Evolutionary conservation across 352 stramenopile genomes (phyloP), one percentile per base, ranked within the genome.

Genomic region (Blastocystis sp.): DNA sequence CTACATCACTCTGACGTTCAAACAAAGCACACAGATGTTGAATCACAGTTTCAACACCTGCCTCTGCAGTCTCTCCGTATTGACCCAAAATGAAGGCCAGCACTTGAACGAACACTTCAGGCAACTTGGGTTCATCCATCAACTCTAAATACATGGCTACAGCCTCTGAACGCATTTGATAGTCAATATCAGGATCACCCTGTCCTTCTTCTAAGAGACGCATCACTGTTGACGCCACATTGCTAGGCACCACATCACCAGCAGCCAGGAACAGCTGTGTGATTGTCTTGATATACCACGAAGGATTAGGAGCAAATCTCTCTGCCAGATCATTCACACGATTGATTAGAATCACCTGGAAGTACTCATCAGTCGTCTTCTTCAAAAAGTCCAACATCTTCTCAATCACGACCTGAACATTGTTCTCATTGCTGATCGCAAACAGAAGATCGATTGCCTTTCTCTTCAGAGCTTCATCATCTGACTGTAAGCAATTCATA

Each of bases 351-450:
- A 98, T 95, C 39, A 94, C 94, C 19, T 95, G 96, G 29, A 98
- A 89, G 88, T 98, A 98, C n/a, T 97, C 93, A 88, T 99, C 96
- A 4, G 93, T 97, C 1, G 96, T 95, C 75, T 95, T 93, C 59
- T 93, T 91, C 88, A 98, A 90, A 87, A 97, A 97, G 87, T 96
- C 92, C 29, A 98, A 93, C 39, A 99, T 92, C 89, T 98, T 98
- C 74, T 98, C 95, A 1, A 94, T 94, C 89, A 99, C 98, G 88
- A 99, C 98, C 90, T 99, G 96, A 6, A 99, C 96, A 90, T 99
- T 99, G 65, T 98, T 95, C 0, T 96, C 95, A 91, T 99, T 99
- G 29, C 95, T 98, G 96, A 99, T 99, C 87, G 94, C 92, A 88
- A 95, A 96, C 21, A 97, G 89, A 87, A 97, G 88, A 88, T 91